A percentile compares a stretch with the other conserved stretches of the same genome.
Evolutionary conservation across 345 rosid species (phyloP).

Genomic region (Brassica nigra): DNA sequence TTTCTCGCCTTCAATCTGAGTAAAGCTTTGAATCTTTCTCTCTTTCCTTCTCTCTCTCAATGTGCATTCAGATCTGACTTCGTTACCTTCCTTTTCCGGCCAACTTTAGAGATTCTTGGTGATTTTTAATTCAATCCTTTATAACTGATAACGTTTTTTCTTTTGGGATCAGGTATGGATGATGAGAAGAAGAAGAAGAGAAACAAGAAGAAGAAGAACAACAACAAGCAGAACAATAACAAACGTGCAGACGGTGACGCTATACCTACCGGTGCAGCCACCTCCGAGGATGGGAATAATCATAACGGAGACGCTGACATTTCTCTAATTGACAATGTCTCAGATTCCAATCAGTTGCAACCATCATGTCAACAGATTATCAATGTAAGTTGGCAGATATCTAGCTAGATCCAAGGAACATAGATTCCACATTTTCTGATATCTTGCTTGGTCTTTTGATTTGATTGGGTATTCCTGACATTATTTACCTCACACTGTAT

Average conservation of each 20-base stretch:
- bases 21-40: not conserved
- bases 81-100: too few species aligned
- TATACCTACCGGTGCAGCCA: conserved; percentile 17
- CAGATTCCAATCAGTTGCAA: conserved; percentile 23
- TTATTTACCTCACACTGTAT: not conserved
- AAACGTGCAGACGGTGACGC: conserved; percentile 38
- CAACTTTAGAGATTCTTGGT: not conserved
- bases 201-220: conserved; percentile 63
- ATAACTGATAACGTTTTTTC: not conserved
- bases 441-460: too few species aligned
- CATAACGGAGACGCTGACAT: conserved; percentile 37
- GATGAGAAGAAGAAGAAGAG: conserved; percentile 67
- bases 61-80: conserved; percentile 32
- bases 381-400: conserved; percentile 40
- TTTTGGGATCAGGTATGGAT: conserved; percentile 52
- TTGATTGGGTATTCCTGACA: not conserved
- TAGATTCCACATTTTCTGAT: not conserved
- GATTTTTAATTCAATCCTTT: not conserved
- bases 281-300: conserved; percentile 35
- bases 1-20: conserved; percentile 9
- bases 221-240: conserved; percentile 46
- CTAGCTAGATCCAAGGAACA: not conserved
- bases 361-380: conserved; percentile 24
- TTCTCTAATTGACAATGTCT: conserved; percentile 33
- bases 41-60: not conserved